phyloP scores from a whole-genome alignment of 176 grass and related monocot species.

The Carex cristatella region DNA sequence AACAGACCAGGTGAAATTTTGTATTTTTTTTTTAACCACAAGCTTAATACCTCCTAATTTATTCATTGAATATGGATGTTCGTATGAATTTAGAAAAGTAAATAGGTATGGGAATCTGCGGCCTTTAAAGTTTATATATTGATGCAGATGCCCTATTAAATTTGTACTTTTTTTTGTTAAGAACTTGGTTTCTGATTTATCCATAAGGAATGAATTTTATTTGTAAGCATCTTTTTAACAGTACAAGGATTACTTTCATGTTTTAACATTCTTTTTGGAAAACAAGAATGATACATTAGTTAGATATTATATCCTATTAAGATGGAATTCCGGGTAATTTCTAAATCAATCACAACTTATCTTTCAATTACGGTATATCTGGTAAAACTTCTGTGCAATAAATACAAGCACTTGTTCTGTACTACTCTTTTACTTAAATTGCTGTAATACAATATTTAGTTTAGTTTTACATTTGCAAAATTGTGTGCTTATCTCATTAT shows the following conservation, averaged over 20 bases:
- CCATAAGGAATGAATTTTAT: neutral
- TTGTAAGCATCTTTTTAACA: neutral
- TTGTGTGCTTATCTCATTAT: slow-evolving; percentile 13
- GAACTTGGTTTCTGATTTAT: neutral
- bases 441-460: neutral
- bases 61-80: neutral
- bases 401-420: neutral
- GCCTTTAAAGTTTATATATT: neutral
- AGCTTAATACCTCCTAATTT: neutral
- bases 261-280: neutral
- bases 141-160: neutral
- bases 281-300: neutral
- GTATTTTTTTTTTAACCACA: neutral
- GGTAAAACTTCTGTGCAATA: neutral
- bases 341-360: neutral
- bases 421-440: neutral
- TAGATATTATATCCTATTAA: neutral
- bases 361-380: neutral
- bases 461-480: slow-evolving; percentile 10
- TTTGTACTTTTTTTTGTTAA: neutral
- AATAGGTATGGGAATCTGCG: neutral
- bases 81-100: neutral
- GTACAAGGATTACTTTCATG: neutral
- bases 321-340: neutral
- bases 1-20: slow-evolving; percentile 36